Evolutionary conservation across 257 asterid species (phyloP), one percentile per base, ranked within the genome.

Genomic region (Lycium ferocissimum): DNA sequence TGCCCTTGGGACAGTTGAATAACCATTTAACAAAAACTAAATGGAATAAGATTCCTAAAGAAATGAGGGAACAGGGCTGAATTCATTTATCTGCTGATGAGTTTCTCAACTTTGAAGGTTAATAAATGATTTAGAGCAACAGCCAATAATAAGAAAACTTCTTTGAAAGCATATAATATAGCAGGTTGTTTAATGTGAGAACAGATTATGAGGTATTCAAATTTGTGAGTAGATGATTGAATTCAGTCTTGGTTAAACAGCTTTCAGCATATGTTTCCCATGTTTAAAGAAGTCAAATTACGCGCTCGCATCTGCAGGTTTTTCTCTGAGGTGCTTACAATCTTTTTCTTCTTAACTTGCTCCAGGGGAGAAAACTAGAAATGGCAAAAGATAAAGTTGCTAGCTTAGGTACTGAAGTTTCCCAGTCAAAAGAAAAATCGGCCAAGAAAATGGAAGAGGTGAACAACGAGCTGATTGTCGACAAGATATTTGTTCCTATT

Each of bases 401-500:
- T 9, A 49, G 53, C 56, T 40, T 5, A 12, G 13, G 12, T 8
- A 49, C 53, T 75, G 81, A 75, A 47, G 37, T 49, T 49, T 9
- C n/a, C 37, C 11, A 7, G 61, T 47, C 81, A 20, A 13, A 17
- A 6, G 45, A 40, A 40, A 40, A 17, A 53, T 65, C 66, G 53
- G 38, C 33, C 37, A 15, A 70, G 57, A 56, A 70, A 83, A 15
- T 56, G 49, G 54, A 53, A 9, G 85, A 22, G 80, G 70, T 72
- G 72, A 61, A 70, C 15, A 40, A 26, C 38, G 43, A 83, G 58
- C n/a, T 69, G 59, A 57, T 56, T 7, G 0, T 18, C 54, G 54
- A 83, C 3, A 61, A 70, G 72, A 71, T 56, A 70, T 83, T 83
- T 71, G 85, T 71, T 37, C 9, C 17, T 56, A 58, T 20, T 66